These are phyloP conservation scores for Stagonosporopsis cucurbitacearum DNA, from an alignment of 2,329 filamentous ascomycete genomes.

Conservation along the genomic window DNA sequence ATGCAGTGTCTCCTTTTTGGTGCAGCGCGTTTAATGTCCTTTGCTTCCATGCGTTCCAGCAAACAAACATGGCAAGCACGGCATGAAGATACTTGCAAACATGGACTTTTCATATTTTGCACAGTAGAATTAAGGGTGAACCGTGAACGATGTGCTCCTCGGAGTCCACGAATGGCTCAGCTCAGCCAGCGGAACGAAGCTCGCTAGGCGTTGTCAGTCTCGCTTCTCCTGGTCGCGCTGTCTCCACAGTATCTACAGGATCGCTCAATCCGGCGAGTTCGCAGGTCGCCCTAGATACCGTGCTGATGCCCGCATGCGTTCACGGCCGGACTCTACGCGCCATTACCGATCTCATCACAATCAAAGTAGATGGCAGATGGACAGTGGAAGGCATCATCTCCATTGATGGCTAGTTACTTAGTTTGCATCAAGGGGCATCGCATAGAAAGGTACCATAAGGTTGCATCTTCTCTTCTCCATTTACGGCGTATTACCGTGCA, in stretches of 20 bases:
- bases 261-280: conserved; percentile 6
- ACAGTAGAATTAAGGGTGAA: no score
- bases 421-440: no score
- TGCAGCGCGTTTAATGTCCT: conserved; percentile 12
- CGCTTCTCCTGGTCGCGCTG: conserved; percentile 10
- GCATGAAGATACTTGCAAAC: no score
- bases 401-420: no score
- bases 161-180: conserved; percentile 25
- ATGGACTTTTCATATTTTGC: no score
- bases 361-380: neutral
- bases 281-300: conserved; percentile 13
- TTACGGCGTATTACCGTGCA: no score
- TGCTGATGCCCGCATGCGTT: conserved; percentile 9
- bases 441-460: no score
- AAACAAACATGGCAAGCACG: neutral
- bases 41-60: conserved; percentile 11
- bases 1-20: conserved; percentile 14
- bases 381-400: no score
- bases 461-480: no score
- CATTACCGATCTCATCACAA: neutral
- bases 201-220: conserved; percentile 15
- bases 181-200: conserved; percentile 20
- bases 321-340: conserved; percentile 5
- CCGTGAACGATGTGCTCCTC: neutral
- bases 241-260: conserved; percentile 3